phyloP scores from a whole-genome alignment of 768 basidiomycete genomes.

The Hypholoma sublateritium region DNA sequence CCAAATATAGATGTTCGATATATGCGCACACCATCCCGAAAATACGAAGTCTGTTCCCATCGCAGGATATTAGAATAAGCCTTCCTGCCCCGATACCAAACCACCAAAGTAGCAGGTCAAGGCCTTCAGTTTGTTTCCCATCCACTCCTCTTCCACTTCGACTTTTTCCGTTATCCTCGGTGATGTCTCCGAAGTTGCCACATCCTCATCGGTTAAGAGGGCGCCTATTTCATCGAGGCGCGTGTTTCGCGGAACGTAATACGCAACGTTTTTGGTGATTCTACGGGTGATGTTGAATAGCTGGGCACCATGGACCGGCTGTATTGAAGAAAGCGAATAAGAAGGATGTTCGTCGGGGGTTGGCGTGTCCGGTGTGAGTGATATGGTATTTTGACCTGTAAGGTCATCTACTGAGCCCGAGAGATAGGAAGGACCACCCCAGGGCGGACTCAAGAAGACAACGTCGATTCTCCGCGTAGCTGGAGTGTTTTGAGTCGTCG shows the following conservation, averaged over 20 bases:
- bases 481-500: slow-evolving; percentile 10
- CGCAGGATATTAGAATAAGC: slow-evolving; percentile 42
- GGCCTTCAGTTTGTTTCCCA: slow-evolving; percentile 90
- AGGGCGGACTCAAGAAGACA: slow-evolving; percentile 92
- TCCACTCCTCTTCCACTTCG: slow-evolving; percentile 97
- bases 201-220: slow-evolving; percentile 18
- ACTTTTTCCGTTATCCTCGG: slow-evolving; percentile 48
- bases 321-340: slow-evolving; percentile 71
- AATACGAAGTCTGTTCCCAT: too few relatives aligned
- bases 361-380: not conserved
- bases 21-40: too few relatives aligned
- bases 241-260: slow-evolving; percentile 85
- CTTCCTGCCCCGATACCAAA: slow-evolving; percentile 65
- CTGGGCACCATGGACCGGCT: slow-evolving; percentile 80
- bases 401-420: slow-evolving; percentile 28
- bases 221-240: slow-evolving; percentile 68
- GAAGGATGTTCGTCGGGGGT: slow-evolving; percentile 42
- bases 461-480: slow-evolving; percentile 71
- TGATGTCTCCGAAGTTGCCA: not conserved
- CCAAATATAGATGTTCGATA: too few relatives aligned
- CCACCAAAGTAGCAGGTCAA: slow-evolving; percentile 94
- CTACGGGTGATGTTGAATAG: slow-evolving; percentile 73
- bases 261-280: slow-evolving; percentile 84
- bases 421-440: slow-evolving; percentile 87
- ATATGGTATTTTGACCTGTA: not conserved